These are phyloP conservation scores for Clarireedia homoeocarpa DNA, from an alignment of 2,329 filamentous ascomycete genomes.

Conservation along the genomic window DNA sequence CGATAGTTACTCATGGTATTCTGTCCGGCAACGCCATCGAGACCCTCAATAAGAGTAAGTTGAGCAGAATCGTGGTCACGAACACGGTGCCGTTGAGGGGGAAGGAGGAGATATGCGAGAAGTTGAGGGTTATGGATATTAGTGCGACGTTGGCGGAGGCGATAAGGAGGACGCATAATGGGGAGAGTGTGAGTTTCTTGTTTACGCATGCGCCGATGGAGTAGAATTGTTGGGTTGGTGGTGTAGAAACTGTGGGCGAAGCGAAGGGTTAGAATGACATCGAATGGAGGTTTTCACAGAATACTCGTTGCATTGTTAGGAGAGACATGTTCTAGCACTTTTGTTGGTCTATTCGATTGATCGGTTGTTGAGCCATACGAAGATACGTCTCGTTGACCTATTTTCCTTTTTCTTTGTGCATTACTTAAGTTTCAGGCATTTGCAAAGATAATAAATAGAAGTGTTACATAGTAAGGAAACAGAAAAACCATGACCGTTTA, in stretches of 20 bases:
- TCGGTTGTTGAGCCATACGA: no score
- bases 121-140: slow-evolving; percentile 87
- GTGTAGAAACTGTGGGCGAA: neutral
- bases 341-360: no score
- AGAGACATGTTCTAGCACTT: no score
- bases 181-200: slow-evolving; percentile 57
- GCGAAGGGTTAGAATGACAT: neutral
- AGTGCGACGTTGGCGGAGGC: slow-evolving; percentile 73
- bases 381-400: no score
- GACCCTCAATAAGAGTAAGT: slow-evolving; percentile 57
- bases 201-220: slow-evolving; percentile 58
- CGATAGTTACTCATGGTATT: slow-evolving; percentile 93
- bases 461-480: no score
- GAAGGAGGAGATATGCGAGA: slow-evolving; percentile 70
- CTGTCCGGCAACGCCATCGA: slow-evolving; percentile 83
- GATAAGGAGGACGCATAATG: slow-evolving; percentile 62
- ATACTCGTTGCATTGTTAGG: no score
- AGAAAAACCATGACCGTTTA: no score
- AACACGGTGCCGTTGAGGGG: slow-evolving; percentile 80
- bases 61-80: slow-evolving; percentile 77
- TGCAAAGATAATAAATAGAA: no score
- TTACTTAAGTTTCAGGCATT: no score
- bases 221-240: slow-evolving; percentile 13
- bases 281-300: no score
- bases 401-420: no score